These are phyloP conservation scores for Rugonectria rugulosa DNA, from an alignment of 2,329 filamentous ascomycete genomes.

Conservation along the genomic window DNA sequence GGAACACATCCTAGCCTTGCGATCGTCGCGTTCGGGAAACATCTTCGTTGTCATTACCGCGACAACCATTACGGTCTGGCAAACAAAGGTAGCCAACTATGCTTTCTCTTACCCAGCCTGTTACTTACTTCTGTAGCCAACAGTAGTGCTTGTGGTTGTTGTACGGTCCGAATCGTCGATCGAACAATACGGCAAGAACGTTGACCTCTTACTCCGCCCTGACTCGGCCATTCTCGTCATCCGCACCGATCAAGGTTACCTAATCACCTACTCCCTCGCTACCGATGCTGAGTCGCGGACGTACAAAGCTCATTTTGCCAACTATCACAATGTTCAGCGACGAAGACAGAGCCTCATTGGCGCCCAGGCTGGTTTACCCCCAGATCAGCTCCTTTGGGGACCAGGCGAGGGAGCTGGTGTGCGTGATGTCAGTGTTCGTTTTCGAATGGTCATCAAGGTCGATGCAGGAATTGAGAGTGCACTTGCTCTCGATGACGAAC, in stretches of 20 bases:
- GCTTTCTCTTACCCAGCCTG: background rate
- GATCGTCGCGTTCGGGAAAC: conserved; percentile 80
- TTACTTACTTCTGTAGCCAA: conserved; percentile 66
- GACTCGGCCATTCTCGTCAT: conserved; percentile 93
- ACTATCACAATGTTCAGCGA: conserved; percentile 68
- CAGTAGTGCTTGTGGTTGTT: conserved; percentile 85
- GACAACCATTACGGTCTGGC: conserved; percentile 92
- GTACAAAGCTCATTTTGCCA: conserved; percentile 82
- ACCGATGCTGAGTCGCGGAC: conserved; percentile 83
- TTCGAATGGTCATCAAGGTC: conserved; percentile 97
- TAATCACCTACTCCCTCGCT: conserved; percentile 93
- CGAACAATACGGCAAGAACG: conserved; percentile 83
- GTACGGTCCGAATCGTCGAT: conserved; percentile 83
- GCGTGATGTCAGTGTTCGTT: conserved; percentile 86
- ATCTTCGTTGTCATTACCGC: conserved; percentile 87
- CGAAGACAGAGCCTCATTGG: conserved; percentile 68
- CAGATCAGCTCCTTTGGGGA: conserved; percentile 73
- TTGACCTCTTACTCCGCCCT: conserved; percentile 83
- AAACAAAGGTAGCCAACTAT: conserved; percentile 78
- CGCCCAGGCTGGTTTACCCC: conserved; percentile 60
- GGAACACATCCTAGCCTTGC: conserved; percentile 76
- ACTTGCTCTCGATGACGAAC: conserved; percentile 88
- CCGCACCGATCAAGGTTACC: conserved; percentile 82
- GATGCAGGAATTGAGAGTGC: conserved; percentile 92
- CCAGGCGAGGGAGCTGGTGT: conserved; percentile 85